Conservation (phyloP, 306 rosid genomes). For the Trifolium pratense region DNA sequence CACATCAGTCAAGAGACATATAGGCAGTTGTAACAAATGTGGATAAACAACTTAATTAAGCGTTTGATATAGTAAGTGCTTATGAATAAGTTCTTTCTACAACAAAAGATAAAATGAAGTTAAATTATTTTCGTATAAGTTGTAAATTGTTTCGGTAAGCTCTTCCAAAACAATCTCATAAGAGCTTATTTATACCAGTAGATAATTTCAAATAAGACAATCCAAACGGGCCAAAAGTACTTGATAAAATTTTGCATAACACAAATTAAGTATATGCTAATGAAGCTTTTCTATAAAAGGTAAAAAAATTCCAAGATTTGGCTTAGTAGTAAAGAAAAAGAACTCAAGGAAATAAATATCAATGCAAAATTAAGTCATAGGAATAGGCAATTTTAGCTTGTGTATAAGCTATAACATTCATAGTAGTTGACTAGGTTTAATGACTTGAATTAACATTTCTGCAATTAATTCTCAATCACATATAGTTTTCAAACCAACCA, state of each 20-base stretch:
- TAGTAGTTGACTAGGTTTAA: conserved; percentile 8
- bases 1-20: conserved; percentile 16
- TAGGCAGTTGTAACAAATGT: conserved; percentile 11
- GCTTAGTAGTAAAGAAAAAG: conserved; percentile 5
- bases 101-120: neutral
- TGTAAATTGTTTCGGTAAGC: neutral
- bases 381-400: conserved; percentile 38
- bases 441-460: conserved; percentile 38
- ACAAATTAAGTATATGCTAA: conserved; percentile 12
- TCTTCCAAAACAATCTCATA: neutral
- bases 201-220: neutral
- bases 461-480: conserved; percentile 32
- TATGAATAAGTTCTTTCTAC: neutral
- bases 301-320: neutral
- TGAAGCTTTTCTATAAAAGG: conserved; percentile 4
- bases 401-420: neutral
- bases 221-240: neutral
- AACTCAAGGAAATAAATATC: neutral
- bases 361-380: conserved; percentile 35
- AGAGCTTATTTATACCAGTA: neutral
- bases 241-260: neutral
- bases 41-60: neutral
- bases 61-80: neutral
- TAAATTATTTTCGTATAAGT: neutral
- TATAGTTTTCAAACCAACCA: conserved; percentile 38